A percentile compares a stretch with the other conserved stretches of the same genome.
Evolutionary conservation across 192 early-diverging fungal genomes (phyloP).

Genomic region (Mortierella alpina): DNA sequence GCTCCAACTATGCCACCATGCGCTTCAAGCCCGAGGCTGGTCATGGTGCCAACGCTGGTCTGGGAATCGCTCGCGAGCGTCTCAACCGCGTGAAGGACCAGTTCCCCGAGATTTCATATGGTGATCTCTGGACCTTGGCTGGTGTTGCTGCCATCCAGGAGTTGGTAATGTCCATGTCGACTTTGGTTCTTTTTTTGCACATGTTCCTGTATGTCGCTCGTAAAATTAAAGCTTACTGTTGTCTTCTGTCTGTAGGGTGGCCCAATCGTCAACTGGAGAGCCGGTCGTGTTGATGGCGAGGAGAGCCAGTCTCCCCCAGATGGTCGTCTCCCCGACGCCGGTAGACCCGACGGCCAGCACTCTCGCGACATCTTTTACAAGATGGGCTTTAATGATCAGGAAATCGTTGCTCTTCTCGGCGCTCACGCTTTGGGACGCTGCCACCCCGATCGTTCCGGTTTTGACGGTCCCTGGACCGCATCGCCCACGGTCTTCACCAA

Average conservation of each 20-base stretch:
- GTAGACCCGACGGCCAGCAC: slow-evolving; percentile 69
- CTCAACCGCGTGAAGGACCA: slow-evolving; percentile 83
- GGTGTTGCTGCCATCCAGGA: slow-evolving; percentile 84
- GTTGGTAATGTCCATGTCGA: slow-evolving; percentile 42
- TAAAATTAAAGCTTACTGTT: not conserved
- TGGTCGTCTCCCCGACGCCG: slow-evolving; percentile 83
- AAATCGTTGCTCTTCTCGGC: slow-evolving; percentile 85
- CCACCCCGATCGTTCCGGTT: slow-evolving; percentile 80
- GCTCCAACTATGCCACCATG: slow-evolving; percentile 83
- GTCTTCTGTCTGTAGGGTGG: slow-evolving; percentile 61
- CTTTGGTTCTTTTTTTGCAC: not conserved
- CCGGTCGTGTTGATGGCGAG: slow-evolving; percentile 68
- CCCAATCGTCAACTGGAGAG: slow-evolving; percentile 79
- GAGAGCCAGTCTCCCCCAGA: slow-evolving; percentile 70
- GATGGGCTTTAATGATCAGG: slow-evolving; percentile 74
- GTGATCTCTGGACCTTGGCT: slow-evolving; percentile 85
- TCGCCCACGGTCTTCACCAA: slow-evolving; percentile 92
- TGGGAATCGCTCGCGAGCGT: slow-evolving; percentile 75
- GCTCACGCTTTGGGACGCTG: slow-evolving; percentile 85
- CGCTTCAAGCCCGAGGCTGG: slow-evolving; percentile 71
- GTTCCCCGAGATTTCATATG: slow-evolving; percentile 86
- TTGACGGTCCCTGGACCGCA: slow-evolving; percentile 90
- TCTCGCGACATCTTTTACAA: slow-evolving; percentile 84
- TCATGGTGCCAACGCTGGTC: slow-evolving; percentile 82
- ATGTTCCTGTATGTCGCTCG: not conserved